Percentiles rank a stretch among this genome's conserved stretches.
Conservation (phyloP, 2,329 filamentous ascomycete genomes). For the Trichophyton verrucosum region DNA sequence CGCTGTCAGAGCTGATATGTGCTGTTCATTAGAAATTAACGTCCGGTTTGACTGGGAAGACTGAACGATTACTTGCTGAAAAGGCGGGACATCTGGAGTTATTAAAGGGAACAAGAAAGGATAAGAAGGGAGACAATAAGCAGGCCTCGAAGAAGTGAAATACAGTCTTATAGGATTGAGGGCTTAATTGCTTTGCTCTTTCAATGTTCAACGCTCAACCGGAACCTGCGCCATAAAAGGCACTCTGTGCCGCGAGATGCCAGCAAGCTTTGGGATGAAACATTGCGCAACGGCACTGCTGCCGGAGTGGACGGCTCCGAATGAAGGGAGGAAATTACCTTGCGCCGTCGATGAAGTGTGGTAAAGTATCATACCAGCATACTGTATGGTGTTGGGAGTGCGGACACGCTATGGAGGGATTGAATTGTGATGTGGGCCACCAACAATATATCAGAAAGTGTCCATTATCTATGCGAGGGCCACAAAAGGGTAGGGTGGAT, state of each 20-base stretch:
- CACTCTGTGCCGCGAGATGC: too few species aligned
- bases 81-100: conserved; percentile 60
- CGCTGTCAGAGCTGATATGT: conserved; percentile 15
- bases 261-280: too few species aligned
- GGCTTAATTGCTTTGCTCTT: background rate
- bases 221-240: too few species aligned
- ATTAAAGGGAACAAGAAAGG: conserved; percentile 53
- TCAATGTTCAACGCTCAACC: background rate
- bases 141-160: conserved; percentile 3
- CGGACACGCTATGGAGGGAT: too few species aligned
- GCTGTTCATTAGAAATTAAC: conserved; percentile 42
- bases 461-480: background rate
- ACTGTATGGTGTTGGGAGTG: too few species aligned
- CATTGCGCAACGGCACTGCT: too few species aligned
- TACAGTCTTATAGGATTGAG: background rate
- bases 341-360: too few species aligned
- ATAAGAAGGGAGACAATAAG: conserved; percentile 23
- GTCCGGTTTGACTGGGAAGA: conserved; percentile 49
- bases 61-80: conserved; percentile 54
- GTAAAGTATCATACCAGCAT: too few species aligned
- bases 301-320: too few species aligned
- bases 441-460: too few species aligned
- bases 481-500: background rate
- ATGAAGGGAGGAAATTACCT: too few species aligned
- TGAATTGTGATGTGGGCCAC: too few species aligned